Evolutionary conservation across 2,329 filamentous ascomycete genomes (phyloP), one percentile per base, ranked within the genome.

Genomic region (Xylariaceae sp.): DNA sequence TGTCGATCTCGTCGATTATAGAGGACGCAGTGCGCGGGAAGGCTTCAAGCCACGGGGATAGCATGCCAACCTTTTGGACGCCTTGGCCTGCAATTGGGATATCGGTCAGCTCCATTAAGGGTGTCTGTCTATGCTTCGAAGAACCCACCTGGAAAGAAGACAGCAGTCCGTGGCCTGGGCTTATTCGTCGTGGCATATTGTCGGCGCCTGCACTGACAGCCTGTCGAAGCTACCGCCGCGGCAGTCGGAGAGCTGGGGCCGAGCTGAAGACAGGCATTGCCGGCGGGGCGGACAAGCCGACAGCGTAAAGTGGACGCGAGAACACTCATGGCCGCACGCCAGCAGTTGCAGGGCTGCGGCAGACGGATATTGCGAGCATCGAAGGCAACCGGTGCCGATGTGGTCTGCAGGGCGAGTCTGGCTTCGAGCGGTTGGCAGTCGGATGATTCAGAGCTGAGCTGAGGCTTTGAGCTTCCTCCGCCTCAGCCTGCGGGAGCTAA

Each of bases 61-160:
- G 70, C 87, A 94, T 94, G 59, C 85, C 86, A 32, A 93, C 83
- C 53, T 84, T 80, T 57, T 94, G 87, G 13, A 93, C 87, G 47
- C 87, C 87, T 63, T 94, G 87, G 49, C 86, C 86, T 89, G 51
- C 36, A 14, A 27, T 16, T 36, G n/a, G 15, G n/a, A 26, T 26
- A 14, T 14, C 15, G n/a, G 24, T 26, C 15, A 26, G 24, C 12
- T 13, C 7, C n/a, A 5, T 12, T 11, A 8, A 26, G 24, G 12
- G n/a, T 26, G 24, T n/a, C 24, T 26, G 24, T 14, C n/a, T 7
- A 12, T 26, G 24, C 5, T 26, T 26, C 6, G 12, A 26, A 13
- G 6, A 8, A 12, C 12, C 12, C n/a, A 75, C 71, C 72, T 40
- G 73, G 73, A 42, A 77, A 77, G 64, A 77, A 77, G 34, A 77